Conservation (phyloP, 1,139 yeast species). For the Hansenula anomala region DNA sequence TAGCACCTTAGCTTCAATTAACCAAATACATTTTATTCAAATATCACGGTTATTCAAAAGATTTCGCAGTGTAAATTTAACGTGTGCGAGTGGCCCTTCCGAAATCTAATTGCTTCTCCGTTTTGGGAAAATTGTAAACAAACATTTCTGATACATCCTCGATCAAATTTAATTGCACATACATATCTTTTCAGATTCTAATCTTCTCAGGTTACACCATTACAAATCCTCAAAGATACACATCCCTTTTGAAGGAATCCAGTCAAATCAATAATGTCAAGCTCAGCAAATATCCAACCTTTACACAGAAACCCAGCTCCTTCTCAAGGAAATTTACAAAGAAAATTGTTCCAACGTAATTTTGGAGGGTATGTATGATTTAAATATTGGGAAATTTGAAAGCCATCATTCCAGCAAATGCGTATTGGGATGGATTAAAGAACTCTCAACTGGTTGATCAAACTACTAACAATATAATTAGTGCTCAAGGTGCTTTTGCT, state of each 20-base stretch:
- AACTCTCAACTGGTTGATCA: too few species aligned
- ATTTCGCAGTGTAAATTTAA: not conserved
- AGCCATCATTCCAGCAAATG: too few species aligned
- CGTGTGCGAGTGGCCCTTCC: not conserved
- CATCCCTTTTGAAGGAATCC: too few species aligned
- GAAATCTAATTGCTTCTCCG: conserved; percentile 1
- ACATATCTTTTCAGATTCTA: not conserved
- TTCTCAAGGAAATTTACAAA: conserved; percentile 13
- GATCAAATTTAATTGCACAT: too few species aligned
- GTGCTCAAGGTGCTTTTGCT: conserved; percentile 30
- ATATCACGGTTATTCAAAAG: too few species aligned
- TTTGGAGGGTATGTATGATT: conserved; percentile 5
- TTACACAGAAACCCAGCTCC: conserved; percentile 17
- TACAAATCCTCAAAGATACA: not conserved
- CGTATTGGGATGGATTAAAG: too few species aligned
- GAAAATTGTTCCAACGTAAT: conserved; percentile 17
- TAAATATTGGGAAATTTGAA: not conserved
- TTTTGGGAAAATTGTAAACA: conserved; percentile 2
- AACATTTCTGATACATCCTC: too few species aligned
- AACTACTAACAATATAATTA: not conserved
- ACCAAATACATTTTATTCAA: too few species aligned
- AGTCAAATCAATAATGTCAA: too few species aligned
- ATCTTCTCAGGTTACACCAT: not conserved
- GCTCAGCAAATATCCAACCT: conserved; percentile 22
- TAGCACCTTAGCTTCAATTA: too few species aligned